phyloP scores from a whole-genome alignment of 208 protist genomes.

The Phytomonas francai region DNA sequence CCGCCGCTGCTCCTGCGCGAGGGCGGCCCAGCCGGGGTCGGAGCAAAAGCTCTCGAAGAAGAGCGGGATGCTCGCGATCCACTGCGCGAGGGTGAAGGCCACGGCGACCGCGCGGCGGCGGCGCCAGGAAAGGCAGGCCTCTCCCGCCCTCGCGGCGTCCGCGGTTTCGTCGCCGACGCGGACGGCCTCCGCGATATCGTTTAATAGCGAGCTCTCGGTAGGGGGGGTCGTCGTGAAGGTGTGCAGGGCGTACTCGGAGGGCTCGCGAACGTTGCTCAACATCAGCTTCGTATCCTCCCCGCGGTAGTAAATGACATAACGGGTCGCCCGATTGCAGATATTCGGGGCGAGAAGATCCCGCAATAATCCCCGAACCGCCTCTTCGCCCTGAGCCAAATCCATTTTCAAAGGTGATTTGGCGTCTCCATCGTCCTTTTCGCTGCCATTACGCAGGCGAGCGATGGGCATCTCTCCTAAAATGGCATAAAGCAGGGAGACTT shows the following conservation, averaged over 20 bases:
- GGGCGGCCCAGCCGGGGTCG: constrained; percentile 57
- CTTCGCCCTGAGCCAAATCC: constrained; percentile 10
- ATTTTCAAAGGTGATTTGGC: neutral
- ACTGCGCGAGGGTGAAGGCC: constrained; percentile 36
- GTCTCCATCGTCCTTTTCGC: neutral
- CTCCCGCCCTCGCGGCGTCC: neutral
- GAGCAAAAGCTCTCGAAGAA: constrained; percentile 80
- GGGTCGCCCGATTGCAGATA: constrained; percentile 69
- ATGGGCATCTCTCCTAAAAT: constrained; percentile 12
- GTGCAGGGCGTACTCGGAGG: constrained; percentile 60
- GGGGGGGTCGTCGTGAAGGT: constrained; percentile 70
- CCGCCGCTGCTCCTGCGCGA: constrained; percentile 79
- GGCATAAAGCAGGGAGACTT: constrained; percentile 52
- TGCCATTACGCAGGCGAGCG: neutral
- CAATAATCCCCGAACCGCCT: constrained; percentile 21
- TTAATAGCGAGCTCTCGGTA: constrained; percentile 34
- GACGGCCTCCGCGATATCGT: constrained; percentile 9
- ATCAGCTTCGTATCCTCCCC: constrained; percentile 75
- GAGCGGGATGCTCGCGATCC: constrained; percentile 52
- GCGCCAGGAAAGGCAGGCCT: constrained; percentile 8
- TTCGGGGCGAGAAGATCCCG: constrained; percentile 27
- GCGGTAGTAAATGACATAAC: constrained; percentile 79
- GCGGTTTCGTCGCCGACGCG: neutral
- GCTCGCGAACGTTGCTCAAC: constrained; percentile 61
- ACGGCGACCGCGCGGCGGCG: constrained; percentile 8